Conservation (phyloP, 1,284 basidiomycete species). For the Ceratobasidium sp. region DNA sequence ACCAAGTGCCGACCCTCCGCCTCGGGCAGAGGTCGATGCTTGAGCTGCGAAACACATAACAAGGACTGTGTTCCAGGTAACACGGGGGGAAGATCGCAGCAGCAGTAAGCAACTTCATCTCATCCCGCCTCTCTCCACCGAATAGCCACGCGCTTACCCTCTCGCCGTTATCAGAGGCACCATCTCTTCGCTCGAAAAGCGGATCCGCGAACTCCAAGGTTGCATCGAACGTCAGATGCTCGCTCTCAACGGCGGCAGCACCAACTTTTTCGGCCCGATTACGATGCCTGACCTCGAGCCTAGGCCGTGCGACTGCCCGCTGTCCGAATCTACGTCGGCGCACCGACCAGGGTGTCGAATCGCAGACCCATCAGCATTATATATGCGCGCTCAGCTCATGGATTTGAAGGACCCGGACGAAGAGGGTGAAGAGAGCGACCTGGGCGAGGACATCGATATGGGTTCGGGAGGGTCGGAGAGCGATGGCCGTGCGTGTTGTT, state of each 20-base stretch:
- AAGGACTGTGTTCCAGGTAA: neutral
- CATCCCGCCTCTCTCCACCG: neutral
- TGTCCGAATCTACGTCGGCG: neutral
- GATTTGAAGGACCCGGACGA: constrained; percentile 4
- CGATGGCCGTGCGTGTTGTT: constrained; percentile 23
- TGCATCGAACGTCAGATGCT: neutral
- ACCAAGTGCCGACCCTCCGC: constrained; percentile 8
- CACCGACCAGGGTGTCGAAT: constrained; percentile 22
- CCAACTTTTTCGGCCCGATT: neutral
- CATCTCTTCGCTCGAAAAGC: neutral
- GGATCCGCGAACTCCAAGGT: neutral
- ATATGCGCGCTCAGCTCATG: constrained; percentile 27
- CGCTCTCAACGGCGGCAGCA: constrained; percentile 1
- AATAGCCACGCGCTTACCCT: neutral
- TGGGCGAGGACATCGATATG: constrained; percentile 1
- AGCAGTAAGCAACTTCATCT: neutral
- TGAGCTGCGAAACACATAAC: neutral
- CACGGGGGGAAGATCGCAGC: neutral
- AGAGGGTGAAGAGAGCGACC: constrained; percentile 3
- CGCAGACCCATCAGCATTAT: neutral
- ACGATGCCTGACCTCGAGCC: neutral
- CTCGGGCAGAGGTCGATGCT: neutral
- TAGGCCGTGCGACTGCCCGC: constrained; percentile 24
- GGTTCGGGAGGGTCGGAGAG: constrained; percentile 6
- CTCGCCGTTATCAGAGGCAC: neutral